Conservation (phyloP, 2,329 filamentous ascomycete species). For the Aphanocladium album region DNA sequence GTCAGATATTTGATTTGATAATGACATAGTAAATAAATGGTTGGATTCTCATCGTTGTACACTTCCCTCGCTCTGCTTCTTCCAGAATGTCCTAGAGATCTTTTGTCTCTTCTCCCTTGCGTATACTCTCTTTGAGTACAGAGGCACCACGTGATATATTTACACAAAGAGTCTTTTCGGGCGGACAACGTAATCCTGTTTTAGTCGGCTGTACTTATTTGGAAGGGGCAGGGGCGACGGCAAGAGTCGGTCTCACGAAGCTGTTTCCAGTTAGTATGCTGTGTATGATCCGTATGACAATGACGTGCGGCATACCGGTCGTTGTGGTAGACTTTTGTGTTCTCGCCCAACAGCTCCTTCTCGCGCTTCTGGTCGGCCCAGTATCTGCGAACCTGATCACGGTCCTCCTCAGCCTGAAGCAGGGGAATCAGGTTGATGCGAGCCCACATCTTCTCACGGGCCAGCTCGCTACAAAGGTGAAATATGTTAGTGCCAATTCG, state of each 20-base stretch:
- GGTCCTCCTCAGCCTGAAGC: constrained; percentile 93
- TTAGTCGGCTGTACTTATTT: constrained; percentile 41
- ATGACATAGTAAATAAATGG: constrained; percentile 4
- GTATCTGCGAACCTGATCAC: constrained; percentile 84
- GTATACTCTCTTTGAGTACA: not conserved
- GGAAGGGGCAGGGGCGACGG: constrained; percentile 60
- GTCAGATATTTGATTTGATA: not conserved
- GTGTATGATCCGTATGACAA: not conserved
- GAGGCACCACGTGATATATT: constrained; percentile 13
- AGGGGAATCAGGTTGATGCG: constrained; percentile 91
- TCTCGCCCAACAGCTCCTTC: constrained; percentile 81
- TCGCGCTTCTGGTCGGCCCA: constrained; percentile 84
- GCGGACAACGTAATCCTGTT: not conserved
- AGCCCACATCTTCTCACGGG: constrained; percentile 96
- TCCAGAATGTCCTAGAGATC: not conserved
- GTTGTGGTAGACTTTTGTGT: constrained; percentile 79
- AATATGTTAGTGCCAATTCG: constrained; percentile 9
- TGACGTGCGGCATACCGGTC: constrained; percentile 61
- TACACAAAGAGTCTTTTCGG: constrained; percentile 11
- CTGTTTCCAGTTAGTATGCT: constrained; percentile 35
- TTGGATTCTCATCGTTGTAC: constrained; percentile 6
- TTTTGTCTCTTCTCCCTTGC: not conserved
- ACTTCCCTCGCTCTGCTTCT: not conserved
- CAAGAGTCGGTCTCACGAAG: constrained; percentile 77
- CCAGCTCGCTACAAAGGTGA: constrained; percentile 66